Evolutionary conservation across 2,329 filamentous ascomycete species (phyloP).

Genomic region (Aspergillus chevalieri): DNA sequence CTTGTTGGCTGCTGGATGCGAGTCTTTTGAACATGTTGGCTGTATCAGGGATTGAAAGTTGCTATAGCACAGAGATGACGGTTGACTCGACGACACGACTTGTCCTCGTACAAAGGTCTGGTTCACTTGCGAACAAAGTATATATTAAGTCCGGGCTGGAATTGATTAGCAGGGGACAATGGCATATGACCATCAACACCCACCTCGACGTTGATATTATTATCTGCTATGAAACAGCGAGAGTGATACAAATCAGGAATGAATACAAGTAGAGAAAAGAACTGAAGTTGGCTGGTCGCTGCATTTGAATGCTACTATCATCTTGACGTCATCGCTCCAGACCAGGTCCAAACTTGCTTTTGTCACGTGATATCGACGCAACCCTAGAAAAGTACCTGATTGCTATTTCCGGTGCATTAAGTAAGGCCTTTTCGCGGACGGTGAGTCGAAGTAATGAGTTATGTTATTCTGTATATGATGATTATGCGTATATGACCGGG

Average conservation of each 20-base stretch:
- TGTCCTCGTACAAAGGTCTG: too few species aligned
- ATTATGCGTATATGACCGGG: too few species aligned
- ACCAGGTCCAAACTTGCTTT: background rate
- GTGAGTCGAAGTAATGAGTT: too few species aligned
- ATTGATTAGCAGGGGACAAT: too few species aligned
- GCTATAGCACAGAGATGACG: background rate
- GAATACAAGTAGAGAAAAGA: background rate
- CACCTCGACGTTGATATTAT: too few species aligned
- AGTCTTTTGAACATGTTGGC: slow-evolving; percentile 3
- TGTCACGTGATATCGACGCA: background rate
- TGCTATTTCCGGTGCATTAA: background rate
- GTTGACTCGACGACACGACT: background rate
- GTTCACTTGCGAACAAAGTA: too few species aligned
- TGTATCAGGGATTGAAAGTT: background rate
- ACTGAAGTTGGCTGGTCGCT: background rate
- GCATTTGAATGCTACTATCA: background rate
- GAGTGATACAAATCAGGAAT: background rate
- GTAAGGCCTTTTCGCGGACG: background rate
- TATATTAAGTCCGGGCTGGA: too few species aligned
- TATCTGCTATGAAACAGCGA: too few species aligned
- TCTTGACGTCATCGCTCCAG: slow-evolving; percentile 1
- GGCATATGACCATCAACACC: too few species aligned
- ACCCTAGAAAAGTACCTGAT: background rate
- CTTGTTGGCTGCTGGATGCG: slow-evolving; percentile 4
- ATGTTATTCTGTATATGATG: too few species aligned